Evolutionary conservation across 1,139 yeast species (phyloP).

Genomic region (Pneumocystis wakefieldiae): DNA sequence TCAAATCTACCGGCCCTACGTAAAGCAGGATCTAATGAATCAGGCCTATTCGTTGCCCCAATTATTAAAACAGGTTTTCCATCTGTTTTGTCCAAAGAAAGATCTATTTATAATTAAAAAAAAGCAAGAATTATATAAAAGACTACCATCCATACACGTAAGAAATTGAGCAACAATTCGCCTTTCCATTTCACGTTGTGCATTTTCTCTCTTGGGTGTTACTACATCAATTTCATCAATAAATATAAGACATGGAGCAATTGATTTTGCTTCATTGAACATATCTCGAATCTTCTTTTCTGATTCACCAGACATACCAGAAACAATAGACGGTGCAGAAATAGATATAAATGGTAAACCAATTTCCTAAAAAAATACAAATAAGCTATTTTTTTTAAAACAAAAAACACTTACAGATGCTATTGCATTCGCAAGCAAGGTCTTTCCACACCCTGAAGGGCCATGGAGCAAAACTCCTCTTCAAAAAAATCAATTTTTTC

Average conservation of each 20-base stretch:
- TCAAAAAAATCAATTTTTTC: not conserved
- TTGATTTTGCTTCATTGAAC: conserved; percentile 75
- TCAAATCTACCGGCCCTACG: conserved; percentile 96
- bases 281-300: conserved; percentile 86
- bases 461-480: conserved; percentile 88
- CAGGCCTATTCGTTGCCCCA: conserved; percentile 97
- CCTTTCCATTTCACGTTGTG: conserved; percentile 95
- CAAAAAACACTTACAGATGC: conserved; percentile 30
- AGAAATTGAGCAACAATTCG: conserved; percentile 89
- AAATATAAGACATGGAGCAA: conserved; percentile 87
- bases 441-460: conserved; percentile 98
- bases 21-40: conserved; percentile 85
- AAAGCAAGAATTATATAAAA: not conserved
- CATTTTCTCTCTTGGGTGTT: conserved; percentile 96
- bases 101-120: conserved; percentile 27
- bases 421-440: conserved; percentile 86
- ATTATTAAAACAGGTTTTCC: conserved; percentile 91
- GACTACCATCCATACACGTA: conserved; percentile 61
- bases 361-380: conserved; percentile 43
- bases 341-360: conserved; percentile 83
- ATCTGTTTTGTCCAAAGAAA: conserved; percentile 70
- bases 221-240: conserved; percentile 96
- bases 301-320: conserved; percentile 99
- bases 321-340: conserved; percentile 91
- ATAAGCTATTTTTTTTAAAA: not conserved